Evolutionary conservation across 208 protist species (phyloP).

Genomic region (Dictyostelium gargantuum): DNA sequence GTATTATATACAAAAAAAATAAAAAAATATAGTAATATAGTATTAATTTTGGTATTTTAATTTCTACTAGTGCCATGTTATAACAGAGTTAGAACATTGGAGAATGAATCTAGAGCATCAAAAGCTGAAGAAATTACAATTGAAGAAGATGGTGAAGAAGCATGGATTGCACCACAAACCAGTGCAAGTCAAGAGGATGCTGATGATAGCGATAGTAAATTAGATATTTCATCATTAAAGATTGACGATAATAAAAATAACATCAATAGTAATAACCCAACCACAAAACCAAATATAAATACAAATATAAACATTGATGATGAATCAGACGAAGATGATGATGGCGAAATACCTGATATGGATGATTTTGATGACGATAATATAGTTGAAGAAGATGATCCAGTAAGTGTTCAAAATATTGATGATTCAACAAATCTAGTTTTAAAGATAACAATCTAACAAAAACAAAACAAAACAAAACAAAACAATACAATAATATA

Average conservation of each 20-base stretch:
- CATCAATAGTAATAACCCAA: background rate
- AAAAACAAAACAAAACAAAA: no score
- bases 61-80: constrained; percentile 24
- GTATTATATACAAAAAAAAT: background rate
- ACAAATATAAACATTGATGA: background rate
- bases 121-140: constrained; percentile 35
- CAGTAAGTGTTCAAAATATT: constrained; percentile 75
- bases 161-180: constrained; percentile 29
- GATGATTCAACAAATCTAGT: no score
- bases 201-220: background rate
- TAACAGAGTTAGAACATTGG: constrained; percentile 31
- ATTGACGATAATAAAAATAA: background rate
- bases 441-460: no score
- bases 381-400: constrained; percentile 75
- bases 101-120: constrained; percentile 31
- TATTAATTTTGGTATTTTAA: background rate
- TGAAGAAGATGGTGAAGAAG: constrained; percentile 26
- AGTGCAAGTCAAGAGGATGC: background rate
- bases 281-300: background rate
- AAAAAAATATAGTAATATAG: no score
- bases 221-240: background rate
- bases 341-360: constrained; percentile 84
- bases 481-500: no score
- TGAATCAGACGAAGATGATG: constrained; percentile 75
- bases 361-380: constrained; percentile 79